Base-by-base conservation (phyloP, 139 green algal genomes). In the Chlorella sp. region DNA sequence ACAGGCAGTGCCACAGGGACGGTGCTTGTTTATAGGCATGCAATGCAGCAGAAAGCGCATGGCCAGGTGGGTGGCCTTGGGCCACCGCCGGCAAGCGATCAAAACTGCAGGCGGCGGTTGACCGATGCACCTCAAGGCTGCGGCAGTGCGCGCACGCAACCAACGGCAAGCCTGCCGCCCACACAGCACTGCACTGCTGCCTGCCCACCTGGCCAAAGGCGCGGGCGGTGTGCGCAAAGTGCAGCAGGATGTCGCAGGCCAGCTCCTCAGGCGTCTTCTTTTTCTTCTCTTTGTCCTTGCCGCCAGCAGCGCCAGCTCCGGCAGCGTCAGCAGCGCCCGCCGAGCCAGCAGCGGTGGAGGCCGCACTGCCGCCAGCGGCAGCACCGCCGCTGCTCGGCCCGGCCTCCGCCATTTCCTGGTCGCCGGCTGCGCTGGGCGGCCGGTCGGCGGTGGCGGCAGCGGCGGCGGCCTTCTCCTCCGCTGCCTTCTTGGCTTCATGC, bases 231-330 rank as follows among this genome's bases (percentile, higher is more conserved):
- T 88, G 72, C 44, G 92, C 80, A 60, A 95, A 93, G 85, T 97
- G 93, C 71, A 91, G 79, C 78, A 98, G 82, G 28, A 94, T 93
- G 44, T 98, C 95, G 63, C 89, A 87, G 0, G 90, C 82, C 28
- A 96, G 88, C 74, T 97, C 94, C 74, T 96, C 89, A 0, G 84
- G 87, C 0, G 89, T 82, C 78, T 94, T 95, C 56, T 91, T 91
- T 70, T 82, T 84, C 72, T 87, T 88, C 34, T 60, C 84, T 55
- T 57, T 75, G 68, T 3, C 30, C 1, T 23, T 34, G 74, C 74
- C 34, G 25, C 4, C 60, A 39, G 67, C 7, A 41, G 7, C 9
- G 44, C 44, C 44, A 51, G 44, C 44, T 9, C 7, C 44, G 9
- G 67, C 67, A 73, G 69, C n/a, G 47, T 20, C 76, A 28, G 57